Base-by-base conservation (phyloP, 768 basidiomycete genomes). In the Rhizopogon rudus region DNA sequence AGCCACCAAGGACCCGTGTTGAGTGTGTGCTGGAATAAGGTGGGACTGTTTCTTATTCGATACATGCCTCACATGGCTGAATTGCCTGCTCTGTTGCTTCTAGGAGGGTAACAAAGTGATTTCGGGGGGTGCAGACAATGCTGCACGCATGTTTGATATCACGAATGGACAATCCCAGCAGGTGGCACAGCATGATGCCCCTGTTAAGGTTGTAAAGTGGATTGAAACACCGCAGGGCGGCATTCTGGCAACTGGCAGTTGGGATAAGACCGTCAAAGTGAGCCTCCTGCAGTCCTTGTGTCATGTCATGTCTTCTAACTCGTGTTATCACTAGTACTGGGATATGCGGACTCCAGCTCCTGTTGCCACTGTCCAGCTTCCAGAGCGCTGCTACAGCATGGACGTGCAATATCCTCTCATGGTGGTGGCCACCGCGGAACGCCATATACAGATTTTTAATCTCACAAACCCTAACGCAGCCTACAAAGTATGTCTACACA, bases 231-330 rank as follows among this genome's bases (percentile, higher is more conserved):
- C 83, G 20, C 81, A 81, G 58, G 81, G 81, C 37, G 83, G 90
- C 13, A 84, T 95, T 58, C 76, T 95, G 17, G 91, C 87, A 12
- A 98, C 96, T 1, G 97, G 94, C 9, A 93, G 93, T 52, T 99
- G 97, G 97, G 96, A 99, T 71, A 96, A 96, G 73, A 96, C 92
- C 1, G 72, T 98, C 67, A 96, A 94, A 79, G 95, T 94, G 60
- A 3, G 57, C 60, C 25, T 57, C 1, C 45, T 43, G 49, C 33
- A 33, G 50, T n/a, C 25, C 35, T 40, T 45, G 28, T 31, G 41
- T 44, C 44, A 49, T 35, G 13, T 20, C n/a, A n/a, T 48, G 17
- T 14, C 20, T 49, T 35, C 33, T 25, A 37, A 31, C 20, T 12
- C 7, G 37, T 13, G 28, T 17, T 42, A 25, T 13, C 25, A 31